Evolutionary conservation across 1,284 basidiomycete species (phyloP).

Genomic region (Ustilago shanxiensis): DNA sequence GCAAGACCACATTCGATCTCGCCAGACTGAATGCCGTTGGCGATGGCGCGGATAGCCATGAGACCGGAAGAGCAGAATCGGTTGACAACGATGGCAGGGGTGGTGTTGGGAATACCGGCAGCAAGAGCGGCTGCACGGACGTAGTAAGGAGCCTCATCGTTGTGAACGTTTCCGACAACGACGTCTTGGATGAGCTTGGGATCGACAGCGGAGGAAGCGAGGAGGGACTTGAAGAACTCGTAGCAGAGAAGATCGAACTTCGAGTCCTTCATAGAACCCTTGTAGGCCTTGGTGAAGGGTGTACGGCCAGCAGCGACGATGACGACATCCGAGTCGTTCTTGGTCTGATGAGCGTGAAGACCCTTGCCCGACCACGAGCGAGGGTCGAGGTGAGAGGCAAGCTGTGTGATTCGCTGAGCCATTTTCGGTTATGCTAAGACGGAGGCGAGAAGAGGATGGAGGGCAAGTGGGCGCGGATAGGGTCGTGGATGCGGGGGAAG

Average conservation of each 20-base stretch:
- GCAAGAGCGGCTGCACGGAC: slow-evolving; percentile 78
- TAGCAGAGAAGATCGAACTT: slow-evolving; percentile 44
- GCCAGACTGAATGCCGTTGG: slow-evolving; percentile 83
- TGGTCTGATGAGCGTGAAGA: slow-evolving; percentile 53
- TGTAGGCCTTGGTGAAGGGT: slow-evolving; percentile 81
- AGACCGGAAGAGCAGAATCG: slow-evolving; percentile 78
- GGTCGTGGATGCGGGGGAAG: slow-evolving; percentile 3
- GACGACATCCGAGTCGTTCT: slow-evolving; percentile 72
- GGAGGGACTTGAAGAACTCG: slow-evolving; percentile 73
- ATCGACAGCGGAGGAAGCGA: slow-evolving; percentile 77
- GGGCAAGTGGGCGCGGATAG: not conserved
- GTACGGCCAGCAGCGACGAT: slow-evolving; percentile 86
- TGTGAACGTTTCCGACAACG: slow-evolving; percentile 74
- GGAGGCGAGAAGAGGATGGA: not conserved
- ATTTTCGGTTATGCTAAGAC: slow-evolving; percentile 19
- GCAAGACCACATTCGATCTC: slow-evolving; percentile 89
- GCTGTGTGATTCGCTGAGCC: slow-evolving; percentile 58
- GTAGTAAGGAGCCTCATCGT: slow-evolving; percentile 55
- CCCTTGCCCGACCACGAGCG: slow-evolving; percentile 63
- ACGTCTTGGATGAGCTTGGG: slow-evolving; percentile 82
- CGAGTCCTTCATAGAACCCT: slow-evolving; percentile 84
- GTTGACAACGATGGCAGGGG: slow-evolving; percentile 77
- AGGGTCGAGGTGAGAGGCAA: slow-evolving; percentile 65
- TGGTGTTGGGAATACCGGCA: slow-evolving; percentile 82
- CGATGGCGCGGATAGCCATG: slow-evolving; percentile 84